Evolutionary conservation across 2,329 filamentous ascomycete genomes (phyloP).

Genomic region (Aspergillus carbonarius): DNA sequence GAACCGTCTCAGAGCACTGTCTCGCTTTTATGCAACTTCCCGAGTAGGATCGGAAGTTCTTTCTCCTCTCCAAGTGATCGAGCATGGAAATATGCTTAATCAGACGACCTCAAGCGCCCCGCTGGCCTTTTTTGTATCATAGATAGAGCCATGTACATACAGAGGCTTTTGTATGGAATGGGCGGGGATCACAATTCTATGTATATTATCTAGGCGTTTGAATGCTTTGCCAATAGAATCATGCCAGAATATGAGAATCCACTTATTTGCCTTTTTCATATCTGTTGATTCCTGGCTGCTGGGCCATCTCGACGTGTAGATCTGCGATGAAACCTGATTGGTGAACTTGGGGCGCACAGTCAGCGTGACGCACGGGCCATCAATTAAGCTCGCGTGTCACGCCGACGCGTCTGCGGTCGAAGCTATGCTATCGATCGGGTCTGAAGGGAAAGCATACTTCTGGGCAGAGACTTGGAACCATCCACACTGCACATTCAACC

Average conservation of each 20-base stretch:
- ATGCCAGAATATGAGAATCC: no score
- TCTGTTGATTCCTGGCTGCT: not conserved
- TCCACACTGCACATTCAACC: not conserved
- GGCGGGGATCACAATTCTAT: not conserved
- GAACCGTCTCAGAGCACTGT: not conserved
- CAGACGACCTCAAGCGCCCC: not conserved
- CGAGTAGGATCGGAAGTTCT: not conserved
- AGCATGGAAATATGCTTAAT: not conserved
- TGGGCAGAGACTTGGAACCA: not conserved
- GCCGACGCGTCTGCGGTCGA: conserved; percentile 33
- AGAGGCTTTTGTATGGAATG: not conserved
- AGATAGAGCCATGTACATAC: conserved; percentile 10
- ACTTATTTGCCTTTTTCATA: no score
- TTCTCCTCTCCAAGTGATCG: not conserved
- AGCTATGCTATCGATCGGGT: conserved; percentile 10
- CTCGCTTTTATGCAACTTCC: not conserved
- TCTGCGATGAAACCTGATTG: not conserved
- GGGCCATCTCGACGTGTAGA: not conserved
- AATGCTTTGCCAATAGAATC: no score
- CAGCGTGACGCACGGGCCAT: conserved; percentile 33
- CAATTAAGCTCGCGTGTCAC: conserved; percentile 40
- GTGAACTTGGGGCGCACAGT: not conserved
- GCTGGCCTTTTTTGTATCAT: not conserved
- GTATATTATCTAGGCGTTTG: not conserved
- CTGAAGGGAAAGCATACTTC: not conserved